A percentile compares a stretch with the other conserved stretches of the same genome.
phyloP scores from a whole-genome alignment of 2,329 filamentous ascomycete genomes.

The Davidsoniella virescens region DNA sequence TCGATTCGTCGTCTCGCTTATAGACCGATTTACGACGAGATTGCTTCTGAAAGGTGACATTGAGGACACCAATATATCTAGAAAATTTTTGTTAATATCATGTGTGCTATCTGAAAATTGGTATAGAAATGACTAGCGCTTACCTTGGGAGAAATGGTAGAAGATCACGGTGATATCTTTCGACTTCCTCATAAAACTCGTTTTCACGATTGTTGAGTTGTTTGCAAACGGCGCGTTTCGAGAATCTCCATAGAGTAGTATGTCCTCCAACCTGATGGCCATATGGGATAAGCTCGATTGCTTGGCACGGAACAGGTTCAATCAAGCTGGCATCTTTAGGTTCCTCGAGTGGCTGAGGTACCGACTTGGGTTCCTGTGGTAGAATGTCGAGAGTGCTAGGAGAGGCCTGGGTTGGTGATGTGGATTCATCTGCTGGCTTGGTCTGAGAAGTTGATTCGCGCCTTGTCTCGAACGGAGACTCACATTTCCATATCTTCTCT shows the following conservation, averaged over 20 bases:
- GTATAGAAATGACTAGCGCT: slow-evolving; percentile 16
- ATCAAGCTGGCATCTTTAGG: slow-evolving; percentile 12
- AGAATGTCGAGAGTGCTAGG: neutral
- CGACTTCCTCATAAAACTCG: slow-evolving; percentile 94
- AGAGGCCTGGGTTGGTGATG: neutral
- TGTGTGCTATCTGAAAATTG: neutral
- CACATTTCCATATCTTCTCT: neutral
- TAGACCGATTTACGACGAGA: slow-evolving; percentile 45
- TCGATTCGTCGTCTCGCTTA: slow-evolving; percentile 31
- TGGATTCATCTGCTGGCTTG: neutral
- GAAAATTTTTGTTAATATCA: neutral
- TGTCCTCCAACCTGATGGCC: slow-evolving; percentile 95
- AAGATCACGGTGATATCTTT: slow-evolving; percentile 76
- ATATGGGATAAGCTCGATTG: slow-evolving; percentile 92
- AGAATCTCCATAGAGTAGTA: slow-evolving; percentile 91
- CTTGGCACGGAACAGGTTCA: slow-evolving; percentile 47
- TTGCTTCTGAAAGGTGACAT: slow-evolving; percentile 84
- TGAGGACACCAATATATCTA: slow-evolving; percentile 92
- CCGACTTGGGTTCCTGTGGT: slow-evolving; percentile 1
- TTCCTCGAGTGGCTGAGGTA: slow-evolving; percentile 22
- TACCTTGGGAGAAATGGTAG: slow-evolving; percentile 80
- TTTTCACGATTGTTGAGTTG: slow-evolving; percentile 97
- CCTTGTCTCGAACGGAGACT: neutral
- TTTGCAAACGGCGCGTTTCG: slow-evolving; percentile 88
- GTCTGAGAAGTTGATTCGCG: neutral